A percentile compares a stretch with the other conserved stretches of the same genome.
Conservation (phyloP, 768 basidiomycete species). For the Hemileccinum rubropunctum region DNA sequence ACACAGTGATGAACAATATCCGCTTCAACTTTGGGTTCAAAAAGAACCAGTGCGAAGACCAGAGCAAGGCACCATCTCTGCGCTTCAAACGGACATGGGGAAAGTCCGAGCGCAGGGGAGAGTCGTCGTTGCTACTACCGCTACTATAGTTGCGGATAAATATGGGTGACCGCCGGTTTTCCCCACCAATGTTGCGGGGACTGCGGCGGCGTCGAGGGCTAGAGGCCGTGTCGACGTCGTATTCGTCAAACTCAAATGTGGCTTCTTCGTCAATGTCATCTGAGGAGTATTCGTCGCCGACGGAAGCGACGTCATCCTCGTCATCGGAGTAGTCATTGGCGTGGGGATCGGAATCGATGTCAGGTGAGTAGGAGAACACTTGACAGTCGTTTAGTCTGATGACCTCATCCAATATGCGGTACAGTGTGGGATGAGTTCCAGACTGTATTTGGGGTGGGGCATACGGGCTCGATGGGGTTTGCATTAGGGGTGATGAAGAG, state of each 20-base stretch:
- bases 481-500: slow-evolving; percentile 66
- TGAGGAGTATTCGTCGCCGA: slow-evolving; percentile 66
- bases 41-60: slow-evolving; percentile 98
- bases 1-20: slow-evolving; percentile 87
- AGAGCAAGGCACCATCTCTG: slow-evolving; percentile 76
- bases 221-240: slow-evolving; percentile 60
- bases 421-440: slow-evolving; percentile 86
- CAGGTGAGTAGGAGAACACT: slow-evolving; percentile 91
- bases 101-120: slow-evolving; percentile 36
- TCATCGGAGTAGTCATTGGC: slow-evolving; percentile 78
- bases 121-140: slow-evolving; percentile 33
- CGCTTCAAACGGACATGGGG: slow-evolving; percentile 50
- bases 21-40: slow-evolving; percentile 90
- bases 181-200: slow-evolving; percentile 3
- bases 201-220: slow-evolving; percentile 12
- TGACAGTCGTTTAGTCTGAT: slow-evolving; percentile 91
- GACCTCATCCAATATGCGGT: slow-evolving; percentile 84
- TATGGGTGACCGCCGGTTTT: slow-evolving; percentile 9
- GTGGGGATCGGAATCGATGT: slow-evolving; percentile 93
- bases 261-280: slow-evolving; percentile 73
- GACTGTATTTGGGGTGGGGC: slow-evolving; percentile 71
- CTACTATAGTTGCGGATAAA: slow-evolving; percentile 33
- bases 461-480: slow-evolving; percentile 58
- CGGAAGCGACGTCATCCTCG: slow-evolving; percentile 68
- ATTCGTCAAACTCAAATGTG: slow-evolving; percentile 78